Evolutionary conservation across 1,284 basidiomycete genomes (phyloP), one percentile per base, ranked within the genome.

Genomic region (Leccinum pseudoinsigne): DNA sequence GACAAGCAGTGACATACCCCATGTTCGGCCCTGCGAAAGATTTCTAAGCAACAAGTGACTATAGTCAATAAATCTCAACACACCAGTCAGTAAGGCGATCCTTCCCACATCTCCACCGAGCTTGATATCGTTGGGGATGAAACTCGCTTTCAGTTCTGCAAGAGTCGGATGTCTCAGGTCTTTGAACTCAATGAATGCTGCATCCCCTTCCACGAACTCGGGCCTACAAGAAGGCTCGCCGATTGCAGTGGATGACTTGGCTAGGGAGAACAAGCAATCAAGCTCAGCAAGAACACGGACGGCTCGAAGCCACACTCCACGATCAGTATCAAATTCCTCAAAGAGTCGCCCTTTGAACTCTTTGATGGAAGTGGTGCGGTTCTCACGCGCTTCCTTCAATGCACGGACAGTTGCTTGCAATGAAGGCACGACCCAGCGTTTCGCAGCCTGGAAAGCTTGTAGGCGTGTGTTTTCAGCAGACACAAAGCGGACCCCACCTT

Each of bases 171-270:
- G 97, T 66, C 97, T 83, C 54, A 96, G 79, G 67, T 90, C 84
- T 69, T 87, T 81, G 72, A 96, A 96, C 65, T 94, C 87, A 58
- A 95, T 73, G 68, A 88, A 87, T 2, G 95, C 94, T 36, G 85
- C 81, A 63, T 92, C 88, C 23, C 87, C 85, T 57, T 94, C 91
- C 21, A 97, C 82, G 66, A 99, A 89, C 71, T 90, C 86, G 0
- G 97, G 97, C 64, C 97, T 82, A 74, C 97, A 98, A 50, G 88
- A 85, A 3, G 97, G 97, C 77, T 97, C 93, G 54, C 95, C 96
- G 59, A 99, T 86, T 11, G 94, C 93, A 38, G 81, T 77, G 1
- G 96, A 98, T 0, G 95, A 86, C 76, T 95, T 96, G 7, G 97
- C 92, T 57, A 99, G 80, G 69, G 94, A 95, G 72, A 97, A 87